Base-by-base conservation (phyloP, 176 grass and related monocot species). In the Zoysia pacifica region DNA sequence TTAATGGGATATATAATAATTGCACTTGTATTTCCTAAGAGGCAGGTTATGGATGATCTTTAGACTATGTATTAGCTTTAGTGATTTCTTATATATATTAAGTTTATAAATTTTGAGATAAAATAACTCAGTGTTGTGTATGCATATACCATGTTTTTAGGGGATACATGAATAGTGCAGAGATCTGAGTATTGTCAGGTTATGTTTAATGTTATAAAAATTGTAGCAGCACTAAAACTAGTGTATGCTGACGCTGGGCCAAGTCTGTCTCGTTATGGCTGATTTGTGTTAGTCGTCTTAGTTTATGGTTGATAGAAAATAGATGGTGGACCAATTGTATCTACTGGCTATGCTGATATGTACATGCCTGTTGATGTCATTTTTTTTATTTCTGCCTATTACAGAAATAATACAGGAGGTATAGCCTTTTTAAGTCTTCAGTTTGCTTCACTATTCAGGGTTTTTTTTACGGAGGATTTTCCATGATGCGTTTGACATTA, bases 31-130 rank as follows among this genome's bases (percentile, higher is more conserved):
- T n/a, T 78, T 4, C 28, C 60, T 11, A 15, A 35, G 74, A 38
- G 44, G 16, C 14, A 58, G 9, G 55, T 18, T 64, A 16, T 12
- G 36, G 46, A 9, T 44, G 59, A n/a, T 14, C 43, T 66, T 77
- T 74, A 48, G 8, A 50, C 50, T 16, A 13, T 72, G 38, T 58
- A 56, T 59, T 76, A 78, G 46, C 42, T 67, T 83, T 42, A 42
- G 9, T 65, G 18, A 65, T 55, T 58, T 59, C 9, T 47, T 82
- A 51, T 51, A 45, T 45, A 6, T 45, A 45, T 45, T 6, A 45
- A 45, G 44, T 4, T 0, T 48, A 48, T 9, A 48, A 48, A 48
- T 9, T 48, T 48, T 48, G 47, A 2, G 48, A 10, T 49, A 9
- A 28, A 28, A 28, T 28, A 28, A 28, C 28, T 49, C 6, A 66